phyloP scores from a whole-genome alignment of 106 monocot species.

The Dioscorea alata region DNA sequence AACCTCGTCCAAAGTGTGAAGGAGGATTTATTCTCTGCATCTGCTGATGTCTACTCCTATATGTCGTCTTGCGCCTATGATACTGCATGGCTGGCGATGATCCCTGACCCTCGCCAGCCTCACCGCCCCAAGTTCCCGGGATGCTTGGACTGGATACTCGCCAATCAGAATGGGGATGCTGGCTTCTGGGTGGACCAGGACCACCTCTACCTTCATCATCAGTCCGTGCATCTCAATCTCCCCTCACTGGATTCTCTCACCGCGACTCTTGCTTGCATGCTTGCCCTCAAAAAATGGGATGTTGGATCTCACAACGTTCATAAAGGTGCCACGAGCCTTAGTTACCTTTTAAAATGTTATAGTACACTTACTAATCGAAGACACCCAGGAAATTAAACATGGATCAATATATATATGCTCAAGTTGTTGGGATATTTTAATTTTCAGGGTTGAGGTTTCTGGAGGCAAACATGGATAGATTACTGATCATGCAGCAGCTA shows the following conservation, averaged over 20 bases:
- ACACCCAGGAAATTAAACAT: too few relatives aligned
- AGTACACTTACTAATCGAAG: too few relatives aligned
- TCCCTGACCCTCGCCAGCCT: not conserved
- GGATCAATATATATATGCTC: not conserved
- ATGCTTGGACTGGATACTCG: slow-evolving; percentile 8
- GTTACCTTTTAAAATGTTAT: too few relatives aligned
- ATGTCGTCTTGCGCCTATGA: slow-evolving; percentile 7
- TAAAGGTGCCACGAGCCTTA: not conserved
- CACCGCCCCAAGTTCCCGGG: slow-evolving; percentile 1
- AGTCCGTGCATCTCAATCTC: not conserved
- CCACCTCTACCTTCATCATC: too few relatives aligned
- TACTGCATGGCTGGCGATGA: slow-evolving; percentile 14
- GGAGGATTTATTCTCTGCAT: slow-evolving; percentile 3
- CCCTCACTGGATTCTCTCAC: slow-evolving; percentile 1
- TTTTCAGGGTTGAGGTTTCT: slow-evolving; percentile 10
- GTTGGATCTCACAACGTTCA: not conserved
- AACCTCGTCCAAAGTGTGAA: not conserved
- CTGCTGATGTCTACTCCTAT: slow-evolving; percentile 6
- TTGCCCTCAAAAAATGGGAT: slow-evolving; percentile 7
- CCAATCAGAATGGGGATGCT: slow-evolving; percentile 2
- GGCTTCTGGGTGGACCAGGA: slow-evolving; percentile 11
- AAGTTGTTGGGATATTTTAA: too few relatives aligned
- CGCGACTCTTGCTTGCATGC: slow-evolving; percentile 10
- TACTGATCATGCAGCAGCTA: not conserved
- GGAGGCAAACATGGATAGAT: not conserved